Base-by-base conservation (phyloP, 805 yeast genomes). In the Candida coleopterorum region DNA sequence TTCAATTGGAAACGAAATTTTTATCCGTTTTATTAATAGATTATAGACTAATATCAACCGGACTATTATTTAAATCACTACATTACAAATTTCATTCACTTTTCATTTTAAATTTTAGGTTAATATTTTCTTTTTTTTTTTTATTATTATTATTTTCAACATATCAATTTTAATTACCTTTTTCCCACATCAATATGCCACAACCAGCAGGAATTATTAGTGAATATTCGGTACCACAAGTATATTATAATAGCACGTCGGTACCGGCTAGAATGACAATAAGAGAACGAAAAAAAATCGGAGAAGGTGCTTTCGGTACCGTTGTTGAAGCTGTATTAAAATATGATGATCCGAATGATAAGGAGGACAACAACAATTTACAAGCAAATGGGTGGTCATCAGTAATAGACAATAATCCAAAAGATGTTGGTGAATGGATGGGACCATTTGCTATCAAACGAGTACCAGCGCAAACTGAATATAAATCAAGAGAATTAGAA, bases 291-390 rank as follows among this genome's bases (percentile, higher is more conserved):
- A 79, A 79, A 40, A 76, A 78, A 50, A 81, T 85, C 35, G 94
- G 94, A 9, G 86, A 84, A 58, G 94, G 94, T 28, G 93, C 93
- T 4, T 85, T 85, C 52, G 94, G 94, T 25, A 82, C 86, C 2
- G 94, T 85, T 8, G 80, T 81, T 10, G 88, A 83, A 53, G 90
- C 93, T 1, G 75, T 76, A 44, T 62, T 68, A 32, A 56, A 55
- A 38, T 49, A 54, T 60, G 37, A 64, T 53, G 55, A 52, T 25
- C 21, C 27, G 20, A 14, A 25, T n/a, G 29, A 32, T 23, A 11
- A 21, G 18, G 10, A 14, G 10, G 20, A 29, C 21, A 17, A 22
- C 29, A 42, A 23, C 18, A 8, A 4, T 6, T 9, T 4, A 6
- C 8, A 4, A 12, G 4, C 6, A 5, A 32, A 32, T 24, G 27